Percentiles rank a stretch among this genome's conserved stretches.
Evolutionary conservation across 441 rosid genomes (phyloP).

Genomic region (Gossypium schwendimanii): DNA sequence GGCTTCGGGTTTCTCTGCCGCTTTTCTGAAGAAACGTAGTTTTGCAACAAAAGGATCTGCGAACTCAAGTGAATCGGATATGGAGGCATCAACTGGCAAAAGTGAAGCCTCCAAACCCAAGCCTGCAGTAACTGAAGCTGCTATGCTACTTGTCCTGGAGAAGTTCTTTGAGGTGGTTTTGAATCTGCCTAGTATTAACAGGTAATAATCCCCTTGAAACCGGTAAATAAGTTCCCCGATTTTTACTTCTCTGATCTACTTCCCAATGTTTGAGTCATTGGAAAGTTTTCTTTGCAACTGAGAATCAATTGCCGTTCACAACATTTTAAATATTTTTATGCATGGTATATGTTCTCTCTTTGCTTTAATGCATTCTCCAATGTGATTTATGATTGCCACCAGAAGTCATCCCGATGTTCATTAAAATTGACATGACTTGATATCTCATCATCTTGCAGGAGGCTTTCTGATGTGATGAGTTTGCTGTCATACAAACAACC

Average conservation of each 20-base stretch:
- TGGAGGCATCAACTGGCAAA: conserved; percentile 20
- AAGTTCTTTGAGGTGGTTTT: conserved; percentile 67
- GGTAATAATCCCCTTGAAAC: conserved; percentile 29
- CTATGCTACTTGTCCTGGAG: conserved; percentile 67
- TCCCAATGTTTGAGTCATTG: background rate
- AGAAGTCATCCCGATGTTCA: background rate
- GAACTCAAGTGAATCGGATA: conserved; percentile 27
- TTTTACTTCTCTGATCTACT: background rate
- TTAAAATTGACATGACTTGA: background rate
- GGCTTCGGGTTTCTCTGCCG: conserved; percentile 96
- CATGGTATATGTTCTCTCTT: background rate
- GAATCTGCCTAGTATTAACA: conserved; percentile 74
- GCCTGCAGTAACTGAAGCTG: conserved; percentile 71
- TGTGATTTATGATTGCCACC: background rate
- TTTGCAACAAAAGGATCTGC: conserved; percentile 59
- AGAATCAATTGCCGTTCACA: background rate
- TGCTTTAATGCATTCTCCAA: background rate
- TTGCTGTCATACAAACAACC: conserved; percentile 72
- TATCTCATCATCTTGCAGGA: conserved; percentile 36
- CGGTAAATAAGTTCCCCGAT: too few species aligned
- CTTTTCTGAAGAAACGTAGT: conserved; percentile 77
- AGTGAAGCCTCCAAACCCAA: conserved; percentile 37
- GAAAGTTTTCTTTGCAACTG: background rate
- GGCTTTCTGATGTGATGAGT: conserved; percentile 60
- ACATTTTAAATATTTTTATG: background rate